phyloP scores from a whole-genome alignment of 805 yeast genomes.

The Scheffersomyces coipomensis region DNA sequence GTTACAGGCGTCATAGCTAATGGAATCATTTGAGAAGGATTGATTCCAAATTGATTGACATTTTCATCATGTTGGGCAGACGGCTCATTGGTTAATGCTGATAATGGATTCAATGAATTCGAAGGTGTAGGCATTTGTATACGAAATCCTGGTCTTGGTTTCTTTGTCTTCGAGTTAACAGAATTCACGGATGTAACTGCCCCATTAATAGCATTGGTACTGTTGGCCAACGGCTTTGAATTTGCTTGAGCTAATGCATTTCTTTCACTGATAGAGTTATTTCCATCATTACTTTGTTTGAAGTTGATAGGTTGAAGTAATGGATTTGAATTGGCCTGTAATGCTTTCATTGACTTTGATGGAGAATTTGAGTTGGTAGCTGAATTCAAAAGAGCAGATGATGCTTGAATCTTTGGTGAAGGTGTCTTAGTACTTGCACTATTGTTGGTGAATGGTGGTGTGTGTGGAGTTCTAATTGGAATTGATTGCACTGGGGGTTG shows the following conservation, averaged over 20 bases:
- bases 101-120: constrained; percentile 25
- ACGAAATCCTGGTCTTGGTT: constrained; percentile 39
- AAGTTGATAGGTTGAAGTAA: constrained; percentile 56
- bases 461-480: constrained; percentile 18
- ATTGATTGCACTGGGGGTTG: not conserved
- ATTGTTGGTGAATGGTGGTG: constrained; percentile 43
- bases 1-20: constrained; percentile 80
- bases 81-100: constrained; percentile 37
- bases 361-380: constrained; percentile 31
- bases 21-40: constrained; percentile 52
- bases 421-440: constrained; percentile 26
- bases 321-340: constrained; percentile 44
- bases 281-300: constrained; percentile 20
- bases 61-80: constrained; percentile 29
- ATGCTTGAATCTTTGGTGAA: constrained; percentile 32
- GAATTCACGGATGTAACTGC: constrained; percentile 1
- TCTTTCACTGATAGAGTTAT: too few relatives aligned
- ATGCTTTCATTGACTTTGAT: constrained; percentile 49
- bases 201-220: not conserved
- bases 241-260: too few relatives aligned
- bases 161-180: constrained; percentile 12
- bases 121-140: constrained; percentile 79
- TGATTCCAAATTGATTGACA: constrained; percentile 68
- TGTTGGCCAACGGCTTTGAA: not conserved
- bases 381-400: constrained; percentile 13